Base-by-base conservation (phyloP, 164 flowering plant genomes). In the Aristolochia contorta region DNA sequence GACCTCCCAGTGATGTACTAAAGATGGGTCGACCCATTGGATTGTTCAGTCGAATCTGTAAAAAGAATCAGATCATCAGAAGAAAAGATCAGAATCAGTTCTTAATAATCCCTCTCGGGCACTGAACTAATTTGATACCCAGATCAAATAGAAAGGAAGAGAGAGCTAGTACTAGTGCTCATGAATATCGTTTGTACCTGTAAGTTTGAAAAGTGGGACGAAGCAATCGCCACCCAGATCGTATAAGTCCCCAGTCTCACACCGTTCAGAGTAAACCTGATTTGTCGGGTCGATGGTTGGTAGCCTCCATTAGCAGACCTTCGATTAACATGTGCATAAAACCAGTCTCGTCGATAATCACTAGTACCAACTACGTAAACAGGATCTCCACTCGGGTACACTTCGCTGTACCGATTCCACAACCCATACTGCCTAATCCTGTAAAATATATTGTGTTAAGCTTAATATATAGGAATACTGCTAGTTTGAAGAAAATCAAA, bases 351-450 rank as follows among this genome's bases (percentile, higher is more conserved):
- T 2, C 10, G 47, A 47, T 78, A 89, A 60, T 89, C 79, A 56
- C 88, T 85, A 4, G 56, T 62, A 4, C 84, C 88, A 12, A 89
- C 65, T 0, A 68, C 82, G 76, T 76, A 89, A 30, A 81, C 67
- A 33, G 86, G 76, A 60, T 89, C 96, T 23, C 24, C 71, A 18
- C 83, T 45, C 12, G 94, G 89, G 46, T 89, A 82, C 20, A 84
- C 55, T 2, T 86, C 90, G 2, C 86, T 63, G 54, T 86, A 86
- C 70, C 94, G 81, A 51, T 86, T 93, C 96, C 93, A 89, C 64
- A 89, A 72, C 2, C 93, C 96, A 60, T 89, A 89, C 23, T 89
- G 96, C 71, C 96, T 77, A 64, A 77, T 86, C 69, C 96, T 89
- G 76, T 23, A 4, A 18, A 12, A 24, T n/a, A 55, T 24, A 24